These are phyloP conservation scores for Talaromyces albobiverticillius DNA, from an alignment of 2,329 filamentous ascomycete genomes.

Conservation along the genomic window DNA sequence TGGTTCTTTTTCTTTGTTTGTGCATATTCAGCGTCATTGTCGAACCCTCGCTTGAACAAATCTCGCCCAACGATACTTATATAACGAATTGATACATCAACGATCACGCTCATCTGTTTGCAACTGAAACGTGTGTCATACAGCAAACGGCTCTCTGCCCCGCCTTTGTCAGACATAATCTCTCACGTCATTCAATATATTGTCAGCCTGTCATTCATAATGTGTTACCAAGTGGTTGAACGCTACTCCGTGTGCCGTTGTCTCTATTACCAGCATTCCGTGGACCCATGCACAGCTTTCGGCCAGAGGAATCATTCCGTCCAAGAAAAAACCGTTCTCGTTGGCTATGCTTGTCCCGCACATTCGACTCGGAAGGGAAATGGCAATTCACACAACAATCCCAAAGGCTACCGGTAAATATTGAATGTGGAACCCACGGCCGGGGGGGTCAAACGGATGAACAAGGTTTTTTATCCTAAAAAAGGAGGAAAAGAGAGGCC, in stretches of 20 bases:
- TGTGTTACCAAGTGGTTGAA: conserved; percentile 88
- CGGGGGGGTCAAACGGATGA: too few species aligned
- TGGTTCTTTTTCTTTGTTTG: not conserved
- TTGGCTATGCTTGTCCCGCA: conserved; percentile 72
- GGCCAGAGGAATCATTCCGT: conserved; percentile 69
- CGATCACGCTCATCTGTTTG: too few species aligned
- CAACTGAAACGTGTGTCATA: too few species aligned
- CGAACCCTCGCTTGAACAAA: too few species aligned
- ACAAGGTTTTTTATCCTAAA: too few species aligned
- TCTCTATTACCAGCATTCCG: conserved; percentile 80
- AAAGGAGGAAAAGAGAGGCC: not conserved
- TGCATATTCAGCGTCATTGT: not conserved
- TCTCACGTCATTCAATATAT: not conserved
- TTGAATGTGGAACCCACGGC: too few species aligned
- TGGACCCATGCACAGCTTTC: conserved; percentile 77
- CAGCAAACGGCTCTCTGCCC: not conserved
- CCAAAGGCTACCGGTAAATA: conserved; percentile 20
- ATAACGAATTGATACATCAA: too few species aligned
- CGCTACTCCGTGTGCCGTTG: conserved; percentile 83
- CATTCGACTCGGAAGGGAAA: conserved; percentile 41
- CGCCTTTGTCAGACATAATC: not conserved
- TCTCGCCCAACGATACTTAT: not conserved
- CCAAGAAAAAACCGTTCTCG: conserved; percentile 72
- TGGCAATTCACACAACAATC: conserved; percentile 16
- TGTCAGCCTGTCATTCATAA: conserved; percentile 38